Base-by-base conservation (phyloP, 2,329 filamentous ascomycete species). In the Aspergillus melleus region DNA sequence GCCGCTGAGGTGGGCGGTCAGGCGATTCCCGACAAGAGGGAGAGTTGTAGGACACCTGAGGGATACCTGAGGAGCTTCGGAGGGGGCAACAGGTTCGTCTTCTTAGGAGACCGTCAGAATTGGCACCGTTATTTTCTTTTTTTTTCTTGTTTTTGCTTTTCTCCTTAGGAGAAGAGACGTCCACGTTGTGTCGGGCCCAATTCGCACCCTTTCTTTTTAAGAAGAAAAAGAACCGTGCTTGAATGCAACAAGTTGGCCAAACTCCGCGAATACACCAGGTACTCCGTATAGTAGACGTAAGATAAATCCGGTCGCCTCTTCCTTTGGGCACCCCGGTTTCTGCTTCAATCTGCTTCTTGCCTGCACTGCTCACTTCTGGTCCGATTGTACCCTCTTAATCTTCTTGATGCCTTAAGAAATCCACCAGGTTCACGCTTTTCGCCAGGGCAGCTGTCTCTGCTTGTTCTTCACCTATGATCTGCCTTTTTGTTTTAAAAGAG, bases 201-300 rank as follows among this genome's bases (percentile, higher is more conserved):
- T 29, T 49, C 36, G 36, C 36, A 42, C 36, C 52, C 52, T 60
- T 52, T 56, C 53, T 53, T 61, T 46, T 51, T 55, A 57, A 57
- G 55, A 56, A 52, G 52, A 55, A 58, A 58, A 58, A 52, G 36
- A 54, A 49, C 56, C 59, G 56, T 54, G 56, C 53, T 54, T 60
- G 60, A 29, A 60, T 60, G 61, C 56, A 65, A 22, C 59, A 61
- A 30, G 49, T 59, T 57, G 61, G 58, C 58, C 63, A 65, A 42
- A 60, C 59, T 50, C 54, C 63, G 61, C 63, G 64, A 63, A 68
- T 68, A 67, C 66, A 64, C 64, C 63, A 65, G 64, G 60, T 64
- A 61, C 56, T 67, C 63, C 59, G 63, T 63, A 59, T 64, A 66
- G 58, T 60, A 66, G 65, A 66, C 63, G 66, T 66, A 66, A 53